A percentile compares a stretch with the other conserved stretches of the same genome.
phyloP scores from a whole-genome alignment of 768 basidiomycete genomes.

The Pisolithus tinctorius region DNA sequence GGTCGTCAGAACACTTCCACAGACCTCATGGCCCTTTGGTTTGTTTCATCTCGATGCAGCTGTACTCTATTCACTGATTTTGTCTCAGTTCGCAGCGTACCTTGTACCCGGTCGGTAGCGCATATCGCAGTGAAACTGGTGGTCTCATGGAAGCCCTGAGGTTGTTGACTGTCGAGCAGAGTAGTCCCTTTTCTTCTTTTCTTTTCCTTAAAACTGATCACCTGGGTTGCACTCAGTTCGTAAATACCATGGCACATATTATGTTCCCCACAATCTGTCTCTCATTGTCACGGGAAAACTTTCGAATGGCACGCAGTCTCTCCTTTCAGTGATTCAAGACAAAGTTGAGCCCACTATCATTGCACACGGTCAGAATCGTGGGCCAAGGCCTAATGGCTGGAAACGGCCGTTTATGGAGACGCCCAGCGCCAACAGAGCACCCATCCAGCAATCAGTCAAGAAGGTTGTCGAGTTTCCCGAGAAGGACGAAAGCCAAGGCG shows the following conservation, averaged over 20 bases:
- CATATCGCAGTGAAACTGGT: slow-evolving; percentile 94
- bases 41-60: slow-evolving; percentile 17
- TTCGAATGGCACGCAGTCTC: slow-evolving; percentile 62
- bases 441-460: slow-evolving; percentile 46
- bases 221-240: slow-evolving; percentile 50
- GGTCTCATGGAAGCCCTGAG: slow-evolving; percentile 91
- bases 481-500: slow-evolving; percentile 92
- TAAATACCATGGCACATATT: slow-evolving; percentile 81
- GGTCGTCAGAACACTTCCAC: slow-evolving; percentile 89
- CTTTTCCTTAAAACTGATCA: slow-evolving; percentile 10
- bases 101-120: slow-evolving; percentile 77
- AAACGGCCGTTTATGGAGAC: slow-evolving; percentile 94
- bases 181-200: slow-evolving; percentile 34
- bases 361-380: slow-evolving; percentile 64
- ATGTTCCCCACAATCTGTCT: slow-evolving; percentile 90
- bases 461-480: slow-evolving; percentile 90
- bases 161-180: slow-evolving; percentile 80
- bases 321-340: slow-evolving; percentile 77
- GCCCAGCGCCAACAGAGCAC: slow-evolving; percentile 53
- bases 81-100: slow-evolving; percentile 61
- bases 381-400: slow-evolving; percentile 74
- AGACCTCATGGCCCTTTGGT: slow-evolving; percentile 87
- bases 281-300: slow-evolving; percentile 87
- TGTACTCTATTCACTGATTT: slow-evolving; percentile 3
- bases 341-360: slow-evolving; percentile 80